Conservation (phyloP, 495 filamentous ascomycete species). For the Podospora pseudopauciseta region DNA sequence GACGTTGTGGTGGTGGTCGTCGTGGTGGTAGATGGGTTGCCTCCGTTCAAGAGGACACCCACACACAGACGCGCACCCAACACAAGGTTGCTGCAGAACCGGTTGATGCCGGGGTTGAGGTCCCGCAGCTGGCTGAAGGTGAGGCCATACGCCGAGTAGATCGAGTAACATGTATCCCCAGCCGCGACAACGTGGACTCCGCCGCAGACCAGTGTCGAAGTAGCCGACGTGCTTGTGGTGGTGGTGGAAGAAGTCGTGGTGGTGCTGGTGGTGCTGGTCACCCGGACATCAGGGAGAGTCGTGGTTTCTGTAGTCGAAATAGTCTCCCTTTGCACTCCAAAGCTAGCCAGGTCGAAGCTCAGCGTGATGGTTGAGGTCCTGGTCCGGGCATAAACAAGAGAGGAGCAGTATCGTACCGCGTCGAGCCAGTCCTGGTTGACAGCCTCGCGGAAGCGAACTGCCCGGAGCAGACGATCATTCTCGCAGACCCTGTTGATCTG, state of each 20-base stretch:
- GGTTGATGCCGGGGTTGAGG: not conserved
- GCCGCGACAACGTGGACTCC: not conserved
- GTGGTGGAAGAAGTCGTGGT: not conserved
- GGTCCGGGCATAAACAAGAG: not conserved
- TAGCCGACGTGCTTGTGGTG: not conserved
- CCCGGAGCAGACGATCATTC: not conserved
- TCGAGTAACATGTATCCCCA: not conserved
- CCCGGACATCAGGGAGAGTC: not conserved
- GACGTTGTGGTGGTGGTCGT: constrained; percentile 1
- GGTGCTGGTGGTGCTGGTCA: not conserved
- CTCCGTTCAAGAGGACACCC: not conserved
- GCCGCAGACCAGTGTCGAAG: not conserved
- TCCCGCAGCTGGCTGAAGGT: not conserved
- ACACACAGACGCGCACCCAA: not conserved
- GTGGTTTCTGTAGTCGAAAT: not conserved
- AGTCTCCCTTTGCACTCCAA: not conserved
- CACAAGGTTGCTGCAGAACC: not conserved
- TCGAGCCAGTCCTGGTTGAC: not conserved
- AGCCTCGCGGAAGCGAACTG: not conserved
- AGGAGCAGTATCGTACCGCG: not conserved
- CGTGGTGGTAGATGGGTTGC: not conserved
- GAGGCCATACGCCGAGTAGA: not conserved
- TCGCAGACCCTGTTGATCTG: not conserved
- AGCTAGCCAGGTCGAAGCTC: not conserved
- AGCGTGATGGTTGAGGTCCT: not conserved